These are phyloP conservation scores for Vachellia pachyceras DNA, from an alignment of 306 rosid genomes.

Conservation along the genomic window DNA sequence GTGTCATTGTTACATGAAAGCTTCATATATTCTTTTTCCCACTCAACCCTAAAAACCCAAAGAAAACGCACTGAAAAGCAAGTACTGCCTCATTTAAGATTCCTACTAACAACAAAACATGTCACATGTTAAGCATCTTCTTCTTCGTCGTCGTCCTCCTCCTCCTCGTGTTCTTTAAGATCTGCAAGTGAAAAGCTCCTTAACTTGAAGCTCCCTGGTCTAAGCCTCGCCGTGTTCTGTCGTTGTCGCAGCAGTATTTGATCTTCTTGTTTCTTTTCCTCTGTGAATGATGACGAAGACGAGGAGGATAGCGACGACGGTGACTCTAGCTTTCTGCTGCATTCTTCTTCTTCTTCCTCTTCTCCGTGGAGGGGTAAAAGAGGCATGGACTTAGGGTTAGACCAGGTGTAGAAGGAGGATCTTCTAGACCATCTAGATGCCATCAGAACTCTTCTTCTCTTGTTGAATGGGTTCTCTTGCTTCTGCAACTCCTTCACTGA, in stretches of 20 bases:
- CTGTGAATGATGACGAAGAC: slow-evolving; percentile 8
- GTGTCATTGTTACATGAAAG: neutral
- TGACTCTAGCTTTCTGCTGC: neutral
- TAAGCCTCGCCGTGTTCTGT: slow-evolving; percentile 31
- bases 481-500: slow-evolving; percentile 65
- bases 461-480: slow-evolving; percentile 78
- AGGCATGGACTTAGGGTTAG: slow-evolving; percentile 87
- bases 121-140: neutral
- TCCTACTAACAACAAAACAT: neutral
- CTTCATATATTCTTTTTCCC: too few species aligned
- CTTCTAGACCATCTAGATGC: slow-evolving; percentile 64
- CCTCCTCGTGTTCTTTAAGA: slow-evolving; percentile 61
- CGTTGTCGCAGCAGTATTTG: slow-evolving; percentile 4
- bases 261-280: slow-evolving; percentile 41
- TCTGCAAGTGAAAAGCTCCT: slow-evolving; percentile 74
- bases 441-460: slow-evolving; percentile 63
- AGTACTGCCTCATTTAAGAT: neutral
- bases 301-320: slow-evolving; percentile 20
- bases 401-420: slow-evolving; percentile 61
- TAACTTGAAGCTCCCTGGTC: slow-evolving; percentile 62
- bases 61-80: neutral
- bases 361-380: slow-evolving; percentile 53
- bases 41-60: neutral
- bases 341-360: slow-evolving; percentile 12
- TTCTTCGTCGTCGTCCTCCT: neutral